These are phyloP conservation scores for Eutrema yunnanense DNA, from an alignment of 345 rosid species.

Conservation along the genomic window DNA sequence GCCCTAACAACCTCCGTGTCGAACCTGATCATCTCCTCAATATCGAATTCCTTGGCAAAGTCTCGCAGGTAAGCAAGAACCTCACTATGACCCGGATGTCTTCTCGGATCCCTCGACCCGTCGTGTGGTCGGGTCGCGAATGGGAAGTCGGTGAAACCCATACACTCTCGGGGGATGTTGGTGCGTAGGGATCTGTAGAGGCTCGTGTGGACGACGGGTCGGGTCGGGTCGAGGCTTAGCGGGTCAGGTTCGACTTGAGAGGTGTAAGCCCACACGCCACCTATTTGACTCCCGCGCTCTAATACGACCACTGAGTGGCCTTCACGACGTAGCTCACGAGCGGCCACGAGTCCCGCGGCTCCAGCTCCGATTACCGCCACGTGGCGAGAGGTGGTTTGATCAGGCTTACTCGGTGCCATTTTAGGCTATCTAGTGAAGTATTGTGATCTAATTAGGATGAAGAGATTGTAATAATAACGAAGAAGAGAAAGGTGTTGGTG, in stretches of 20 bases:
- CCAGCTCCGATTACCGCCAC: conserved; percentile 95
- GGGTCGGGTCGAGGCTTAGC: conserved; percentile 53
- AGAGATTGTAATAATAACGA: neutral
- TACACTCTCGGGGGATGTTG: conserved; percentile 77
- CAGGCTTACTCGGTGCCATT: conserved; percentile 7
- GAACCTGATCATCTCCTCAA: conserved; percentile 62
- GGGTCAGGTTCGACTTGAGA: conserved; percentile 62
- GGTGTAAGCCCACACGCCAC: conserved; percentile 89
- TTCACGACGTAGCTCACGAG: conserved; percentile 75
- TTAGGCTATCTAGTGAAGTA: neutral
- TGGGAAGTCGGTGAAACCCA: conserved; percentile 83
- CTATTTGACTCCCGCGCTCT: conserved; percentile 55
- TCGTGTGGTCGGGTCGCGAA: conserved; percentile 35
- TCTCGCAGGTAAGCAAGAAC: conserved; percentile 61
- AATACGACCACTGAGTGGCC: conserved; percentile 75
- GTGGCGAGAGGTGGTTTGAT: conserved; percentile 23
- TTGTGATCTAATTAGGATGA: conserved; percentile 8
- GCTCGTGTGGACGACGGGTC: conserved; percentile 60
- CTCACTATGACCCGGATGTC: conserved; percentile 70
- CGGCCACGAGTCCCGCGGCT: conserved; percentile 74
- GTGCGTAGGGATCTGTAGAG: conserved; percentile 78
- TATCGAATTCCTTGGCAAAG: conserved; percentile 55
- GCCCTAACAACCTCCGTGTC: conserved; percentile 51
- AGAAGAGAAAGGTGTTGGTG: conserved; percentile 10
- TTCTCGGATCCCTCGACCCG: conserved; percentile 53